phyloP scores from a whole-genome alignment of 805 yeast genomes.

The Komagataella phaffii region DNA sequence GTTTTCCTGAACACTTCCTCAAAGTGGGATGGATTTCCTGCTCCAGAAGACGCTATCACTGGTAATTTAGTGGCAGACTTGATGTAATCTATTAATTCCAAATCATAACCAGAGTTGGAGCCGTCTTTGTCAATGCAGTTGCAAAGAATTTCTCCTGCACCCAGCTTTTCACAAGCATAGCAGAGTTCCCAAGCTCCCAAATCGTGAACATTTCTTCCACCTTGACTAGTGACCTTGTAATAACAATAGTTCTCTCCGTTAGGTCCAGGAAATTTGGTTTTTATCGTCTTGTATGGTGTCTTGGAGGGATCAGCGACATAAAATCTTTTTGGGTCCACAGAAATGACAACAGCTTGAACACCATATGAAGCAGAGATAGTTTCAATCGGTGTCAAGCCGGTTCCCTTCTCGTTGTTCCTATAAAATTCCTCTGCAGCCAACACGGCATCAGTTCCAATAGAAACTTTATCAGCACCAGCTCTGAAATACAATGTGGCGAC shows the following conservation, averaged over 20 bases:
- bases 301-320: conserved; percentile 53
- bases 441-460: conserved; percentile 97
- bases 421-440: conserved; percentile 76
- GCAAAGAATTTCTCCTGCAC: conserved; percentile 90
- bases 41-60: conserved; percentile 96
- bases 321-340: conserved; percentile 92
- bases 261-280: conserved; percentile 65
- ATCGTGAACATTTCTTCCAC: conserved; percentile 84
- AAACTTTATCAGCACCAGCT: conserved; percentile 96
- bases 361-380: conserved; percentile 89
- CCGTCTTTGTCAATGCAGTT: conserved; percentile 98
- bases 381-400: conserved; percentile 84
- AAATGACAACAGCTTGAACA: conserved; percentile 92
- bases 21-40: conserved; percentile 88
- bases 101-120: conserved; percentile 84
- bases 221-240: conserved; percentile 92
- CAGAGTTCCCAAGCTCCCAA: conserved; percentile 87
- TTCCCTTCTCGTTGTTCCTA: conserved; percentile 37
- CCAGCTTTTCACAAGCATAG: conserved; percentile 78
- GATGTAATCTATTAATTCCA: conserved; percentile 70
- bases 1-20: conserved; percentile 76
- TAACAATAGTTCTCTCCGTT: conserved; percentile 81
- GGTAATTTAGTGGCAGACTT: conserved; percentile 74
- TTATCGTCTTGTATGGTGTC: conserved; percentile 49
- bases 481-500: conserved; percentile 88